Evolutionary conservation across 2,329 filamentous ascomycete species (phyloP), one percentile per base, ranked within the genome.

Genomic region (Fusarium bulbicola): DNA sequence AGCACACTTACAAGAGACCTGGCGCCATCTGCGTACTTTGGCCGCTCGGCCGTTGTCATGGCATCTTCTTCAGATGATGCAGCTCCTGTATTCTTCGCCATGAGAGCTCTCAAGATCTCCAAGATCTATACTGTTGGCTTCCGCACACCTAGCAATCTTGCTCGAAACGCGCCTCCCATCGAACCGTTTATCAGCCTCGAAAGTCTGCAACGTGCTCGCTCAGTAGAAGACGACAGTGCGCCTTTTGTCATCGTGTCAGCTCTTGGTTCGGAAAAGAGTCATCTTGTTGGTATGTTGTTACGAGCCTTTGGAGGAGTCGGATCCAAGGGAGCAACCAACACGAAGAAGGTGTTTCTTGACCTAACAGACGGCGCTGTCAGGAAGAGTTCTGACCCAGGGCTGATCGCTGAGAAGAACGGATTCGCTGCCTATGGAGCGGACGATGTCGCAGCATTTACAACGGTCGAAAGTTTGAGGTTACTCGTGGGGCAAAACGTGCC

Each of bases 81-180:
- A 9, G 92, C 93, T 5, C 91, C 93, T 2, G 89, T 92, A 4
- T 91, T 97, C 70, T 97, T 93, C 77, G 94, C 94, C 0, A 85
- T 97, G 66, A 91, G 91, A 74, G 93, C 91, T 43, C 87, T 97
- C 34, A 90, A 90, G 59, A 90, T 95, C 58, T 91, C 92, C 40
- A 92, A 93, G 63, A 92, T 97, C 43, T 95, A 95, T 81, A 95
- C 93, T 0, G 93, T 95, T 49, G 94, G 94, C 3, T 96, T 97
- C 84, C 91, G 89, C 77, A 91, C 89, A 70, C 82, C 89, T 71
- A 79, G 87, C 76, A 76, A 89, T 2, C 84, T 95, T n/a, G 89
- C 90, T 8, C 85, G 86, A 5, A 91, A 91, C 43, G 81, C 82
- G 4, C 87, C 94, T 37, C 89, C 90, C 2, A 90, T 96, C 62